Conservation (phyloP, 78 protist genomes). For the Polysphondylium violaceum region DNA sequence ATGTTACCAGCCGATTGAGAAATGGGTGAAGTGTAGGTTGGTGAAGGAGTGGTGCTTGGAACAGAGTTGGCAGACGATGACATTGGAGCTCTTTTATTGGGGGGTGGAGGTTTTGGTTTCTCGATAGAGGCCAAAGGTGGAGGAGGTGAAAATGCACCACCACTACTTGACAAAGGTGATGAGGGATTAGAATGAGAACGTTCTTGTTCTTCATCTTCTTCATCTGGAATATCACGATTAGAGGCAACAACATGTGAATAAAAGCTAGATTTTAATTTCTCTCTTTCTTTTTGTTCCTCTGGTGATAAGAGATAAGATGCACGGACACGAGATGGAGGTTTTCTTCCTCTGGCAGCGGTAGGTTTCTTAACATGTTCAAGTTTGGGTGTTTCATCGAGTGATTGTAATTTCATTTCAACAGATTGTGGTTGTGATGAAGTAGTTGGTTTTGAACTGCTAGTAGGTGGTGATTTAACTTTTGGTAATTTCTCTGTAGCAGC, state of each 20-base stretch:
- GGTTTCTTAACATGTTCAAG: constrained; percentile 45
- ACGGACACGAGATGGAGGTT: constrained; percentile 61
- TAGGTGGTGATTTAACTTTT: constrained; percentile 23
- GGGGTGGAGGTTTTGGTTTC: constrained; percentile 24
- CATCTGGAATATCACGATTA: not conserved
- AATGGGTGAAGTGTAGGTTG: not conserved
- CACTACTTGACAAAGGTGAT: not conserved
- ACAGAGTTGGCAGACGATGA: no score
- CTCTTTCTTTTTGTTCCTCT: constrained; percentile 61
- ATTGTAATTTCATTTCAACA: constrained; percentile 19
- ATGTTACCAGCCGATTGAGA: not conserved
- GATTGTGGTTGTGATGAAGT: constrained; percentile 5
- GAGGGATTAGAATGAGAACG: not conserved
- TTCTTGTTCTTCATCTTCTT: not conserved
- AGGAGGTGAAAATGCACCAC: not conserved
- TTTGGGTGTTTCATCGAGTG: constrained; percentile 59
- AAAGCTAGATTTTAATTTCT: constrained; percentile 26
- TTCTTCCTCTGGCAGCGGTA: constrained; percentile 63
- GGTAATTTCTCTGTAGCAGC: not conserved
- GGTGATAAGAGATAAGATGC: constrained; percentile 48
- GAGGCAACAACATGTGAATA: constrained; percentile 26
- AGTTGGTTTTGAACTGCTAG: not conserved
- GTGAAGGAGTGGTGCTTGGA: no score
- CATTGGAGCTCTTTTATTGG: no score
- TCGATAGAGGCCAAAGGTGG: not conserved